Conservation (phyloP, 1,139 yeast genomes). For the Yamadazyma membranifaciens region DNA sequence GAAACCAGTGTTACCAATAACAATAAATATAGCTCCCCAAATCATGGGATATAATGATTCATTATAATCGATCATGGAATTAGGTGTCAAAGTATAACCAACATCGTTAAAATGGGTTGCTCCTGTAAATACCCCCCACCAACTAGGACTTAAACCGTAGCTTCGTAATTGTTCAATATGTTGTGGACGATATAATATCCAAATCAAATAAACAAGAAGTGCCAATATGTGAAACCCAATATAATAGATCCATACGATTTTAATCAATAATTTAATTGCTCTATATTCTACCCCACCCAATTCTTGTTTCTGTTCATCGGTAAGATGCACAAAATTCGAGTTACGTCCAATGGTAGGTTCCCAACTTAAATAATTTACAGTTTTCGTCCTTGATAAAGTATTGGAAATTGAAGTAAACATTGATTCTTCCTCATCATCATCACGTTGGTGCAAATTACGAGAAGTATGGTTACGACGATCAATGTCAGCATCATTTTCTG, state of each 20-base stretch:
- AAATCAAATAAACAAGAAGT: conserved; percentile 59
- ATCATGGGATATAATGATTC: conserved; percentile 64
- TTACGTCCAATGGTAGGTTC: conserved; percentile 93
- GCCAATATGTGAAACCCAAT: conserved; percentile 72
- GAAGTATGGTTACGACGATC: too few relatives aligned
- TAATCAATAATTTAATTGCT: conserved; percentile 73
- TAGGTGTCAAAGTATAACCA: conserved; percentile 76
- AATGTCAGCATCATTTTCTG: conserved; percentile 16
- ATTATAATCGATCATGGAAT: conserved; percentile 70
- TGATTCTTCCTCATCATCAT: conserved; percentile 17
- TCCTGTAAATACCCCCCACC: conserved; percentile 93
- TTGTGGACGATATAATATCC: conserved; percentile 48
- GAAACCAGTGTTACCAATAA: conserved; percentile 92
- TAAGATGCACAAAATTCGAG: conserved; percentile 81
- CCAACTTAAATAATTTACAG: conserved; percentile 78
- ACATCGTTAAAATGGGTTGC: conserved; percentile 79
- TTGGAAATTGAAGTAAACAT: conserved; percentile 11
- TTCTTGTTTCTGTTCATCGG: conserved; percentile 86
- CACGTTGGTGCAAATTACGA: conserved; percentile 13
- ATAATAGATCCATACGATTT: conserved; percentile 64
- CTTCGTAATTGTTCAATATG: conserved; percentile 44
- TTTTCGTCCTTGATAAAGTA: conserved; percentile 30
- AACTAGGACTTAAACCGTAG: conserved; percentile 66
- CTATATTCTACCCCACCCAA: conserved; percentile 97
- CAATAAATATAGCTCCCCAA: conserved; percentile 63